These are phyloP conservation scores for Phascolomyces articulosus DNA, from an alignment of 371 early-diverging fungal species.

Conservation along the genomic window DNA sequence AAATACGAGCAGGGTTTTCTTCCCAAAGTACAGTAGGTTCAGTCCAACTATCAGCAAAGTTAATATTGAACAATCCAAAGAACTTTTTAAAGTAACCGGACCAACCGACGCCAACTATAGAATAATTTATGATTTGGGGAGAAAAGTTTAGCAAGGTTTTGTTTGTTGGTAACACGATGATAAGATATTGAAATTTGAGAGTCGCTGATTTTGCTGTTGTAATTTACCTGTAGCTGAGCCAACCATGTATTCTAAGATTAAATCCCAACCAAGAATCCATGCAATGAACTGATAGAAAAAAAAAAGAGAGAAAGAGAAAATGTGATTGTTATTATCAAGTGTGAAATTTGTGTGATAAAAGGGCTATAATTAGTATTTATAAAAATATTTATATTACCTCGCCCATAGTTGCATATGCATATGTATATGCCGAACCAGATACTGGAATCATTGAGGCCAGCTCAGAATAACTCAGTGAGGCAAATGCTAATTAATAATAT, in stretches of 20 bases:
- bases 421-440: constrained; percentile 84
- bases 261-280: constrained; percentile 87
- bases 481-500: constrained; percentile 45
- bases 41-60: constrained; percentile 55
- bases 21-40: constrained; percentile 68
- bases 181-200: too few relatives aligned
- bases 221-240: constrained; percentile 69
- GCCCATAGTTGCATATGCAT: constrained; percentile 84
- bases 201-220: too few relatives aligned
- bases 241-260: constrained; percentile 82
- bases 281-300: constrained; percentile 52
- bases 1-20: constrained; percentile 40
- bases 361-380: background rate
- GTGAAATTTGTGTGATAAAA: background rate
- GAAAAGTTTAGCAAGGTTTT: too few relatives aligned
- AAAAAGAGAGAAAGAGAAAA: background rate
- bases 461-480: constrained; percentile 83
- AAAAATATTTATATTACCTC: constrained; percentile 42
- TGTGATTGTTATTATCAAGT: too few relatives aligned
- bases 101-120: constrained; percentile 70
- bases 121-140: too few relatives aligned
- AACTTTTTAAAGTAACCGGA: constrained; percentile 77
- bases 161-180: too few relatives aligned
- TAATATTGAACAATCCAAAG: constrained; percentile 56
- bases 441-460: constrained; percentile 85